These are phyloP conservation scores for Cichorium intybus DNA, from an alignment of 140 eudicot species.

Conservation along the genomic window DNA sequence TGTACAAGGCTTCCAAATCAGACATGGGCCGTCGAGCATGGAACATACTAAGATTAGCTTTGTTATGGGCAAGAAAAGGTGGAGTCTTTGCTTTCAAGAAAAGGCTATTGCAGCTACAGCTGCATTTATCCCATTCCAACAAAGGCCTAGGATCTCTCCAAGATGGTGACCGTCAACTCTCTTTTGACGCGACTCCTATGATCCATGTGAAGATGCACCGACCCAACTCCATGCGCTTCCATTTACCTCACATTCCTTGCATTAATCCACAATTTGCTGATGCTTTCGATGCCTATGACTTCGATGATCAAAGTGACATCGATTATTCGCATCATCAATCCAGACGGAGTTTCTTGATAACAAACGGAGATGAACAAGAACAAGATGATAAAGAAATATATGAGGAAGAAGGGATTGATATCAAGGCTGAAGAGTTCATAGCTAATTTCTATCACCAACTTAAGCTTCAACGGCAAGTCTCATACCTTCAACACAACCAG, in stretches of 20 bases:
- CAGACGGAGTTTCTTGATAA: conserved; percentile 37
- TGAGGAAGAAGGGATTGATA: conserved; percentile 53
- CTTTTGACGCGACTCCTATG: conserved; percentile 72
- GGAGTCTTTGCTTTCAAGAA: conserved; percentile 42
- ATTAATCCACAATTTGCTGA: conserved; percentile 37
- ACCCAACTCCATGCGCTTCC: conserved; percentile 63
- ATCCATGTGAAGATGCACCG: conserved; percentile 71
- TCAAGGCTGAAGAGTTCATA: conserved; percentile 70
- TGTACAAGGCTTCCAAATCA: conserved; percentile 37
- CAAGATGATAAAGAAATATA: conserved; percentile 2
- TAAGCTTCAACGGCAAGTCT: conserved; percentile 59
- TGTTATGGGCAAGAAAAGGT: conserved; percentile 77
- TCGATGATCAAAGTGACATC: conserved; percentile 32
- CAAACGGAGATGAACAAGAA: not conserved
- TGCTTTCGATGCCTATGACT: conserved; percentile 38
- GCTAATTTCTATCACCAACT: conserved; percentile 64
- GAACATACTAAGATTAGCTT: conserved; percentile 56
- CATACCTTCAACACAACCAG: conserved; percentile 29
- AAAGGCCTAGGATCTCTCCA: conserved; percentile 32
- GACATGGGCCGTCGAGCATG: conserved; percentile 54
- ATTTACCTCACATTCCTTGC: conserved; percentile 72
- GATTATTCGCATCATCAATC: conserved; percentile 9
- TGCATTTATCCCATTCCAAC: conserved; percentile 8
- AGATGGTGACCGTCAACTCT: conserved; percentile 70
- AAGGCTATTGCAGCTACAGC: conserved; percentile 23